These are phyloP conservation scores for Sphagnum fallax DNA, from an alignment of 228 moss, liverwort and hornwort species.

Conservation along the genomic window DNA sequence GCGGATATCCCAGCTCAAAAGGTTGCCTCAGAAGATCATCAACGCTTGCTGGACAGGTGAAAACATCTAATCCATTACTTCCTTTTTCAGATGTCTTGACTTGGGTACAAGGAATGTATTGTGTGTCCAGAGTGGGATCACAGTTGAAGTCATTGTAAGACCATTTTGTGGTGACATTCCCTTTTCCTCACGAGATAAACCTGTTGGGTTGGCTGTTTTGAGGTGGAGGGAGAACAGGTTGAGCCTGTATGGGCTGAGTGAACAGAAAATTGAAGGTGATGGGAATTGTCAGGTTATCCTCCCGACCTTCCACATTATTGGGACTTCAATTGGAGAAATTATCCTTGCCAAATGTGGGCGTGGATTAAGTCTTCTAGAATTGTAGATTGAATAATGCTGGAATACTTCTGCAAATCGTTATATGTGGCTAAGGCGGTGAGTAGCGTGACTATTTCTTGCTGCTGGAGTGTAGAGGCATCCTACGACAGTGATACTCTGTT, in stretches of 20 bases:
- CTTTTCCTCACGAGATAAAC: too few species aligned
- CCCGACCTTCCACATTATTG: background rate
- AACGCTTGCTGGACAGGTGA: conserved; percentile 23
- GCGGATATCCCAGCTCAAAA: conserved; percentile 21
- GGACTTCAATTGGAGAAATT: background rate
- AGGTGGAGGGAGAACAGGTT: conserved; percentile 15
- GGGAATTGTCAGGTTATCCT: conserved; percentile 26
- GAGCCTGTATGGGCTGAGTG: conserved; percentile 24
- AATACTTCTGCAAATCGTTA: background rate
- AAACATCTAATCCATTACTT: background rate
- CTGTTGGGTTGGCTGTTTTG: background rate
- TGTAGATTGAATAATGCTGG: background rate
- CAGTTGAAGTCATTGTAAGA: too few species aligned
- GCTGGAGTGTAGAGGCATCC: too few species aligned
- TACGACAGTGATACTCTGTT: too few species aligned
- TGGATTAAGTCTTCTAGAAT: background rate
- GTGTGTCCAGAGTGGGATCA: background rate
- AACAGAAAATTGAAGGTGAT: conserved; percentile 23
- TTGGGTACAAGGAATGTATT: background rate
- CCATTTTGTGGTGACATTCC: too few species aligned
- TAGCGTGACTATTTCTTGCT: too few species aligned
- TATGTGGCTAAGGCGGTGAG: too few species aligned
- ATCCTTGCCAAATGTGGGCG: background rate
- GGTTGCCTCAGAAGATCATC: conserved; percentile 24
- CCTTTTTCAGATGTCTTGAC: background rate